A percentile compares a stretch with the other conserved stretches of the same genome.
Conservation (phyloP, 73 alveolate species). For the Paramecium caudatum region DNA sequence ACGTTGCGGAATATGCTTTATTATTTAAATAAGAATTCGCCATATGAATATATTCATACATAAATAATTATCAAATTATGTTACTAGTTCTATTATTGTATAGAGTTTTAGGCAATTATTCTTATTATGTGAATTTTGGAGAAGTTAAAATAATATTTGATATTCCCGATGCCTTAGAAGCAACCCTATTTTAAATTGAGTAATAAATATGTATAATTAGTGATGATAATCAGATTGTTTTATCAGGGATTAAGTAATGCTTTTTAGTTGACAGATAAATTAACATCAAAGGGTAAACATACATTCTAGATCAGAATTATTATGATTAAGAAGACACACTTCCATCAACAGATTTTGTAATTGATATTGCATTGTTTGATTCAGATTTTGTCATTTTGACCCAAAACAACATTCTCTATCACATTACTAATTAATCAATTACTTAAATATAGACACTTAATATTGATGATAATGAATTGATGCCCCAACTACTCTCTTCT, state of each 20-base stretch:
- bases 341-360: neutral
- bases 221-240: neutral
- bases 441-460: neutral
- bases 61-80: no score
- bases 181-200: neutral
- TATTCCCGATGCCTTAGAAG: neutral
- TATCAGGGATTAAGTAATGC: conserved; percentile 2
- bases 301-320: no score
- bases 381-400: conserved; percentile 2
- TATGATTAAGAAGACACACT: no score
- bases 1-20: conserved; percentile 51
- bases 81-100: no score
- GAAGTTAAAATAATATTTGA: conserved; percentile 3
- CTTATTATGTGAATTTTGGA: conserved; percentile 13
- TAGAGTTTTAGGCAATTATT: no score
- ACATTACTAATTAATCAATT: neutral
- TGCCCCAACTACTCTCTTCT: neutral
- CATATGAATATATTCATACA: conserved; percentile 17
- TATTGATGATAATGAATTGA: neutral
- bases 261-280: neutral
- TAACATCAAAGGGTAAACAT: neutral
- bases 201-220: neutral
- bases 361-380: neutral
- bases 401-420: neutral
- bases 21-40: conserved; percentile 37